Conservation (phyloP, 306 rosid species). For the Vigna unguiculata region DNA sequence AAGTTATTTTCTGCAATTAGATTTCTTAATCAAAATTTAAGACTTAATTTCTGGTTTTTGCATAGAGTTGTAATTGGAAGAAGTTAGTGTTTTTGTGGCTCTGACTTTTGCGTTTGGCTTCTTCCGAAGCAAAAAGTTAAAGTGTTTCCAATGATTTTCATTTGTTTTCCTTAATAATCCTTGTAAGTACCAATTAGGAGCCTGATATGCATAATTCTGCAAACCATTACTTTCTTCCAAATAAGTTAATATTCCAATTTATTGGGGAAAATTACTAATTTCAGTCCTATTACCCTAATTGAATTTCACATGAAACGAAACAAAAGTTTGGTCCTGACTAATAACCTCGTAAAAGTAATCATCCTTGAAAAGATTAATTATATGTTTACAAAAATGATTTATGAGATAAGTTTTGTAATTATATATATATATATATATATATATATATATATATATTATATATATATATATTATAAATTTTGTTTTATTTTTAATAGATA, state of each 20-base stretch:
- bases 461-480: too few relatives aligned
- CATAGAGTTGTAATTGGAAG: too few relatives aligned
- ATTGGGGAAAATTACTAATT: background rate
- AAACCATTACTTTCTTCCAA: constrained; percentile 32
- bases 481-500: too few relatives aligned
- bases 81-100: background rate
- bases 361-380: too few relatives aligned
- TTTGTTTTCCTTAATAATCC: constrained; percentile 38
- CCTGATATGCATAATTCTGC: constrained; percentile 38
- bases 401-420: too few relatives aligned
- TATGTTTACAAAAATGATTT: too few relatives aligned
- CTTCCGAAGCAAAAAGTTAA: background rate
- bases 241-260: constrained; percentile 3
- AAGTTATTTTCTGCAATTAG: too few relatives aligned
- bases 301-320: background rate
- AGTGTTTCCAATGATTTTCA: background rate
- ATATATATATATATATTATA: too few relatives aligned
- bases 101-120: constrained; percentile 13
- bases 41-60: too few relatives aligned
- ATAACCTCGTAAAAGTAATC: background rate
- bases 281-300: background rate
- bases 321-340: constrained; percentile 1
- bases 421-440: too few relatives aligned
- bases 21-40: too few relatives aligned
- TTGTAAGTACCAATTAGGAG: constrained; percentile 45